These are phyloP conservation scores for Magnaporthiopsis rhizophila DNA, from an alignment of 2,329 filamentous ascomycete genomes.

Conservation along the genomic window DNA sequence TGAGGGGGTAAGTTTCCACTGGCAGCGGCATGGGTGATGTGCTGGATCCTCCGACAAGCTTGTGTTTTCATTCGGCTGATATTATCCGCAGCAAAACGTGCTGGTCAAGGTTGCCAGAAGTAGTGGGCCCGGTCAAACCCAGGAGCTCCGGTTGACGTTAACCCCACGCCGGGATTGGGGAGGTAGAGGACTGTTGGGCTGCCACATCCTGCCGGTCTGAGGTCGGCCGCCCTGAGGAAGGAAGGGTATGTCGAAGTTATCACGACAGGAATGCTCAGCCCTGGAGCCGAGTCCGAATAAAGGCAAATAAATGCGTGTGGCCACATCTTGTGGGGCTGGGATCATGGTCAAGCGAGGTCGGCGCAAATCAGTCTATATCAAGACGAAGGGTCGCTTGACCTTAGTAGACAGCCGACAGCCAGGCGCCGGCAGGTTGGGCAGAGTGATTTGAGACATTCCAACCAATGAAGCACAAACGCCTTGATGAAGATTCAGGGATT, in stretches of 20 bases:
- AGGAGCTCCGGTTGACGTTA: constrained; percentile 59
- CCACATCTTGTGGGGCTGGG: too few relatives aligned
- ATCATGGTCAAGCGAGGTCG: background rate
- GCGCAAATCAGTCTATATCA: background rate
- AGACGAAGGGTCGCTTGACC: too few relatives aligned
- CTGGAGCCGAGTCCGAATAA: too few relatives aligned
- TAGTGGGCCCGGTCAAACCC: constrained; percentile 28
- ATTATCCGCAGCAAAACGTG: constrained; percentile 50
- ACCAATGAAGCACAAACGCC: background rate
- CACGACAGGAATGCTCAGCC: background rate
- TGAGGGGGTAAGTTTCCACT: constrained; percentile 66
- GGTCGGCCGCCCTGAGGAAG: background rate
- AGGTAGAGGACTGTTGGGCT: constrained; percentile 77
- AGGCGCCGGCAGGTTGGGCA: background rate
- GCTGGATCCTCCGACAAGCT: background rate
- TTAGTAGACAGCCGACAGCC: too few relatives aligned
- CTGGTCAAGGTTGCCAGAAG: constrained; percentile 54
- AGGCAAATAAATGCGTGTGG: background rate
- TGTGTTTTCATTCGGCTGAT: background rate
- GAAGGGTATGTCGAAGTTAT: background rate
- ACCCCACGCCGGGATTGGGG: constrained; percentile 76
- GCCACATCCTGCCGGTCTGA: constrained; percentile 75
- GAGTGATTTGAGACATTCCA: background rate
- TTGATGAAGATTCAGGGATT: background rate
- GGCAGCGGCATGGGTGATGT: background rate